Base-by-base conservation (phyloP, 2,329 filamentous ascomycete genomes). In the Pseudogymnoascus sp. region DNA sequence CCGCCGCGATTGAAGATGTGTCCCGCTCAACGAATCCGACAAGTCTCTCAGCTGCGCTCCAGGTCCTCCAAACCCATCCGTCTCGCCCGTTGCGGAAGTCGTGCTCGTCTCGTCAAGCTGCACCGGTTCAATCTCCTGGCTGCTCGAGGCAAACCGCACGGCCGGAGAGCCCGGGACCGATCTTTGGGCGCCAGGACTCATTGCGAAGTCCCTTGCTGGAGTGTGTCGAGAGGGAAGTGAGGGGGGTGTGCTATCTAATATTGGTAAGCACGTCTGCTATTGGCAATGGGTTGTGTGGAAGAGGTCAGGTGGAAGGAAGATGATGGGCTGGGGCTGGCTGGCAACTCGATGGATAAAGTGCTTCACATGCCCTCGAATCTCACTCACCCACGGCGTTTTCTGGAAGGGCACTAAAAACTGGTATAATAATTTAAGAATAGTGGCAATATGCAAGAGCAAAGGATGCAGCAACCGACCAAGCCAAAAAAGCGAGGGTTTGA, bases 1-100 rank as follows among this genome's bases (percentile, higher is more conserved):
- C 67, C 93, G 86, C 64, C 86, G 83, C 70, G 93, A 88, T 77
- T 97, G 93, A 65, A 96, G 82, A 69, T 88, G 86, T 56, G 87
- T 83, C 66, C 86, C 85, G 67, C 91, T 88, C 26, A 96, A 79
- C 23, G 85, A 87, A 69, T 86, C 84, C 60, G 89, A 87, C 65
- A 96, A 78, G 59, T 71, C 66, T 61, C 69, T 69, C 37, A 73
- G 44, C 26, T 68, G 67, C 21, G 64, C 46, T 59, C 70, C 61
- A 17, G 70, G 66, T 17, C 68, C 59, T 11, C 62, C 66, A 66
- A 40, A 67, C 65, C 53, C 66, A 65, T 40, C 60, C 64, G 70
- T 72, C 63, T 72, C 65, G 65, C 72, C 72, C 65, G 42, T 11
- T 15, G 1, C 11, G 0, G 42, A 46, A 46, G 17, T 46, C 42